Evolutionary conservation across 108 stramenopile species (phyloP).

Genomic region (Skeletonema costatum): DNA sequence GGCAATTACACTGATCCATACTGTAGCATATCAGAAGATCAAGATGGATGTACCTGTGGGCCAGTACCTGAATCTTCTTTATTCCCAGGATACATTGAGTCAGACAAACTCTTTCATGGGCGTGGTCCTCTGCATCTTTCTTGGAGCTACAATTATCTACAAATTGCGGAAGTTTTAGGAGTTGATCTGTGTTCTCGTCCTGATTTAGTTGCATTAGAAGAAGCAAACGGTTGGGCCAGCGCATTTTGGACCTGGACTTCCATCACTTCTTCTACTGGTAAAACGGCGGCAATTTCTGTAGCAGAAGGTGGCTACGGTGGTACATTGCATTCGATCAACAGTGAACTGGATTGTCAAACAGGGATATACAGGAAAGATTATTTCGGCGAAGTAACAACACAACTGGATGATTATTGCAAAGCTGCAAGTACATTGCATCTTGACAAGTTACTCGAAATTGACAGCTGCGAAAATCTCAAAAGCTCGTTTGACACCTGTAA

Average conservation of each 20-base stretch:
- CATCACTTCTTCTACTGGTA: neutral
- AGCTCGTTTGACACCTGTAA: no score
- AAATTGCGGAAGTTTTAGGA: conserved; percentile 9
- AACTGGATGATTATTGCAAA: conserved; percentile 23
- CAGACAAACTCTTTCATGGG: conserved; percentile 19
- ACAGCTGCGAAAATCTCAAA: no score
- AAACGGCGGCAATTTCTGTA: neutral
- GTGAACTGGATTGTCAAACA: conserved; percentile 13
- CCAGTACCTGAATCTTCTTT: neutral
- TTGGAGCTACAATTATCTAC: conserved; percentile 37
- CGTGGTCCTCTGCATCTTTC: conserved; percentile 21
- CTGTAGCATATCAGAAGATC: conserved; percentile 6
- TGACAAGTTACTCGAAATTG: no score
- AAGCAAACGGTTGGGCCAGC: neutral
- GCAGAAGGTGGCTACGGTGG: conserved; percentile 18
- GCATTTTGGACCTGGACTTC: conserved; percentile 27
- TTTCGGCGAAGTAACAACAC: neutral
- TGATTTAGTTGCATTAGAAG: conserved; percentile 22
- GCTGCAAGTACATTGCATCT: conserved; percentile 1
- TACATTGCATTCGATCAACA: conserved; percentile 14
- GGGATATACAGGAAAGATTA: neutral
- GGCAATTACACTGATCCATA: conserved; percentile 10
- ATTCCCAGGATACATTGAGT: neutral
- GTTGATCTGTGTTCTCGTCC: conserved; percentile 10
- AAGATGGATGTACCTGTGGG: conserved; percentile 17